Evolutionary conservation across 768 basidiomycete species (phyloP).

Genomic region (Lactarius sanguifluus): DNA sequence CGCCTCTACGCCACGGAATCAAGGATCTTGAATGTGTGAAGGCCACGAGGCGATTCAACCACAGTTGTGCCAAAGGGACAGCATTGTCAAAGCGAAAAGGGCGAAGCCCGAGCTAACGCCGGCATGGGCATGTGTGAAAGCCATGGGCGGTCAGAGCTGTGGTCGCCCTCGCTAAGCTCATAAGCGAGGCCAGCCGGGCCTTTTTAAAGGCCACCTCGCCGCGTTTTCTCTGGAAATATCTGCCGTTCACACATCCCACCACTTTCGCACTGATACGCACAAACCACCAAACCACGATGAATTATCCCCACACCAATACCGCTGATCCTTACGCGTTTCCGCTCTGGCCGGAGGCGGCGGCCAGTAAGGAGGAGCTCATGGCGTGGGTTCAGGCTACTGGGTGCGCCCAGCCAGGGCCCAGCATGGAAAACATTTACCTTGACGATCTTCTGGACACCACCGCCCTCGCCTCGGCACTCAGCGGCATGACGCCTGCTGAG

Average conservation of each 20-base stretch:
- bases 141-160: background rate
- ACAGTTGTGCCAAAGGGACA: background rate
- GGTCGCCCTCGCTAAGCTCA: background rate
- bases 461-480: too few relatives aligned
- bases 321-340: background rate
- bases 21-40: background rate
- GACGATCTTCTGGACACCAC: background rate
- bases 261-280: background rate
- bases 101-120: background rate
- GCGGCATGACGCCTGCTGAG: too few relatives aligned
- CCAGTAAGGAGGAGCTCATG: background rate
- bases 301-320: background rate
- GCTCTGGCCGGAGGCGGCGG: background rate
- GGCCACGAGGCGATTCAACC: background rate
- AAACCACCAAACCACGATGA: background rate
- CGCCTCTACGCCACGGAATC: background rate
- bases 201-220: background rate
- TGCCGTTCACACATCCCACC: background rate
- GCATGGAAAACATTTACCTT: fast-evolving
- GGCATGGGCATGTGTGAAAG: background rate
- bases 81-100: background rate
- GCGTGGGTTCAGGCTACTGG: background rate
- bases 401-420: background rate
- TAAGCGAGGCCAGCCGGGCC: too few relatives aligned
- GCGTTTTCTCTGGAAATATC: background rate